Evolutionary conservation across 129 eudicot species (phyloP).

Genomic region (Sambucus nigra): DNA sequence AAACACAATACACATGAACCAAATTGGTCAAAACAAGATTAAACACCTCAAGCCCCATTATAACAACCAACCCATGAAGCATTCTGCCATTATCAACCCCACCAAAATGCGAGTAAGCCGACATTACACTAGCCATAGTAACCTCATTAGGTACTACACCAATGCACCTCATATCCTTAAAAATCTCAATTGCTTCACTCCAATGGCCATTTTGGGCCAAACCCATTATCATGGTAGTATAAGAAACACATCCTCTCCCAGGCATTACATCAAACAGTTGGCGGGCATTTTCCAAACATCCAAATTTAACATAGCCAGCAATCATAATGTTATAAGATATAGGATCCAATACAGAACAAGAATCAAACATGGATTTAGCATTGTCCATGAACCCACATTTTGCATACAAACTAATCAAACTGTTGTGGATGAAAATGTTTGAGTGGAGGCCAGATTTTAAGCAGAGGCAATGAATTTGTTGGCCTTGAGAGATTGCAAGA

Average conservation of each 20-base stretch:
- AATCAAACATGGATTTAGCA: slow-evolving; percentile 48
- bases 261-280: slow-evolving; percentile 76
- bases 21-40: slow-evolving; percentile 70
- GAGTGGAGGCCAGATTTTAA: slow-evolving; percentile 44
- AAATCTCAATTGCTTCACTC: slow-evolving; percentile 47
- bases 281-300: slow-evolving; percentile 47
- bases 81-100: slow-evolving; percentile 27
- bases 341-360: slow-evolving; percentile 30
- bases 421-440: slow-evolving; percentile 63
- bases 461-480: slow-evolving; percentile 46
- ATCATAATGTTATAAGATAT: slow-evolving; percentile 74
- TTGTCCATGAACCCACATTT: slow-evolving; percentile 38
- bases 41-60: slow-evolving; percentile 48
- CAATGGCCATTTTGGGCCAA: slow-evolving; percentile 48
- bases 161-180: slow-evolving; percentile 45
- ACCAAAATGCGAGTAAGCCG: slow-evolving; percentile 40
- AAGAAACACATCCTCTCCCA: slow-evolving; percentile 39
- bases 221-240: slow-evolving; percentile 80
- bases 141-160: slow-evolving; percentile 64
- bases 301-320: slow-evolving; percentile 41
- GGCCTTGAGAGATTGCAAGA: slow-evolving; percentile 32
- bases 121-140: slow-evolving; percentile 60
- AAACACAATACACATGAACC: slow-evolving; percentile 50
- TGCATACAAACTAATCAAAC: slow-evolving; percentile 63
- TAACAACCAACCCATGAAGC: slow-evolving; percentile 55